phyloP scores from a whole-genome alignment of 139 green algal genomes.

The Micractinium conductrix region DNA sequence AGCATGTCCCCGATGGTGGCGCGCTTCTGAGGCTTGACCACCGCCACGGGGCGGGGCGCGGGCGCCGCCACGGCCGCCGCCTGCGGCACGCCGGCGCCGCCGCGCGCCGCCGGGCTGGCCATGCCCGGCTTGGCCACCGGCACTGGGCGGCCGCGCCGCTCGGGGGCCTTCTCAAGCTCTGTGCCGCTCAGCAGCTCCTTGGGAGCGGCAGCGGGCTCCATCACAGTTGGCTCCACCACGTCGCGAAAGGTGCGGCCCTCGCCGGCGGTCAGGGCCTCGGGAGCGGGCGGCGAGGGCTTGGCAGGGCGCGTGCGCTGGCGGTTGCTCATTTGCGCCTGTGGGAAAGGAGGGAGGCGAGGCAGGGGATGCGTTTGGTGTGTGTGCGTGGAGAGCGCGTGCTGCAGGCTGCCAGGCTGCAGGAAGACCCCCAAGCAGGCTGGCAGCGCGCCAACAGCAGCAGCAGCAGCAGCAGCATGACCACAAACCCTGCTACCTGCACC shows the following conservation, averaged over 20 bases:
- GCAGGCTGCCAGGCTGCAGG: too few species aligned
- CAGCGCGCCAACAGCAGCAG: neutral
- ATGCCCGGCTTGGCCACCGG: slow-evolving; percentile 17
- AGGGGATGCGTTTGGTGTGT: too few species aligned
- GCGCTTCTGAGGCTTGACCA: slow-evolving; percentile 38
- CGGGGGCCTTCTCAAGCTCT: slow-evolving; percentile 27
- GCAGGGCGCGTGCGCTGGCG: neutral
- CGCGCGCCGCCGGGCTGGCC: neutral
- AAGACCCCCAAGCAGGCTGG: too few species aligned
- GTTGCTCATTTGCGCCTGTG: slow-evolving; percentile 4
- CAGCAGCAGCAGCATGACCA: neutral
- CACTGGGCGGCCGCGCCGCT: slow-evolving; percentile 12
- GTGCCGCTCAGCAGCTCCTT: slow-evolving; percentile 30
- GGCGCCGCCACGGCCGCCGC: neutral
- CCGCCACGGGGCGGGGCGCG: slow-evolving; percentile 28
- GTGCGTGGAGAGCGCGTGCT: too few species aligned
- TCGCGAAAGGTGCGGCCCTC: slow-evolving; percentile 3
- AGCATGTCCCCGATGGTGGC: slow-evolving; percentile 33
- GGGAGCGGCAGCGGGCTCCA: neutral
- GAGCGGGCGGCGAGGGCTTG: neutral
- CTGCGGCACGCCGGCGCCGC: neutral
- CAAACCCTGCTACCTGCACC: too few species aligned
- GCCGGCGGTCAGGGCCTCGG: neutral
- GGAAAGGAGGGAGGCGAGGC: neutral
- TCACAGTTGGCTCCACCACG: slow-evolving; percentile 1